Evolutionary conservation across 169 alveolate species (phyloP).

Genomic region (Cryptosporidium viatorum): DNA sequence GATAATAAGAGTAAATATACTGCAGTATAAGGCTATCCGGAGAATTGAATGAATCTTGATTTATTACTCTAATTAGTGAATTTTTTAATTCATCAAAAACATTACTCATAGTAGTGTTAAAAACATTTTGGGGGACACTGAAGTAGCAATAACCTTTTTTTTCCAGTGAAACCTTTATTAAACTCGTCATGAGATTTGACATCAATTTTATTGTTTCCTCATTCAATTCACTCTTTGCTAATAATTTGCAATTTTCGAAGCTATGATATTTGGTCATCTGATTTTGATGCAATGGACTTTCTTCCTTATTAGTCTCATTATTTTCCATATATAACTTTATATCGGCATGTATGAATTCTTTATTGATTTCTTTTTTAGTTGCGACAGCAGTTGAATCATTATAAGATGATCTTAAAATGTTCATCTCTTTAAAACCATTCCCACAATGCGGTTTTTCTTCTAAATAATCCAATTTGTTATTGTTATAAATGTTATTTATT

Average conservation of each 20-base stretch:
- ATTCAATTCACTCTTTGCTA: slow-evolving; percentile 21
- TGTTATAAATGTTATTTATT: background rate
- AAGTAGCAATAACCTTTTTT: background rate
- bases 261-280: background rate
- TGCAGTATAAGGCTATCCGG: background rate
- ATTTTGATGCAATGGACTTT: background rate
- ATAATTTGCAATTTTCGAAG: background rate
- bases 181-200: background rate
- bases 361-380: background rate
- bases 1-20: slow-evolving; percentile 7
- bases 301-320: background rate
- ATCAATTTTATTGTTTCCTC: slow-evolving; percentile 1
- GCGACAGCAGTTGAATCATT: background rate
- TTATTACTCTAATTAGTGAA: background rate
- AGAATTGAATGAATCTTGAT: slow-evolving; percentile 4
- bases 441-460: background rate
- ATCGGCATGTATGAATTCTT: background rate
- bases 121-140: background rate
- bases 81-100: slow-evolving; percentile 16
- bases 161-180: background rate
- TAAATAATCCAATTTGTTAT: background rate
- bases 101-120: background rate
- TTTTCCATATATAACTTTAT: slow-evolving; percentile 4
- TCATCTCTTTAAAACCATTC: background rate
- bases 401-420: background rate